Conservation (phyloP, 169 alveolate species). For the Plasmodium malariae region DNA sequence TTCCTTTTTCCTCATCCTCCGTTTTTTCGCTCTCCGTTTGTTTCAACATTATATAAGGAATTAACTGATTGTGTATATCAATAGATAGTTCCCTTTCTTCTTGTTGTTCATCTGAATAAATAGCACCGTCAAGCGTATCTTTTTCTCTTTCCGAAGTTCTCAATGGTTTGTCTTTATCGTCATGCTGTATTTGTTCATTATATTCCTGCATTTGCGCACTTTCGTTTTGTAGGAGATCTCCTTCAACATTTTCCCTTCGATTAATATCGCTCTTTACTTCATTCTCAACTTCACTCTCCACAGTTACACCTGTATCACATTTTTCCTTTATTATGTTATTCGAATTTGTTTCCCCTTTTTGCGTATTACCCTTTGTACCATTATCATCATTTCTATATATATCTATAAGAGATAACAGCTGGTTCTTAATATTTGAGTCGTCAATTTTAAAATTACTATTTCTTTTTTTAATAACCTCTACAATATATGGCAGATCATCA, state of each 20-base stretch:
- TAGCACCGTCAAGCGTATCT: not conserved
- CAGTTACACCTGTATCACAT: not conserved
- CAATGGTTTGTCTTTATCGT: not conserved
- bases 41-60: conserved; percentile 66
- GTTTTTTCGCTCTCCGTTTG: conserved; percentile 18
- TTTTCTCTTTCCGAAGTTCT: not conserved
- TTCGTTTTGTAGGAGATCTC: too few species aligned
- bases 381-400: conserved; percentile 38
- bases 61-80: conserved; percentile 50
- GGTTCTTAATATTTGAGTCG: conserved; percentile 71
- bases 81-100: conserved; percentile 40
- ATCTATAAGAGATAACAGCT: conserved; percentile 55
- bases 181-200: not conserved
- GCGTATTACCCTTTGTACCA: not conserved
- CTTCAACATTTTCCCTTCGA: not conserved
- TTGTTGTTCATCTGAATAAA: not conserved
- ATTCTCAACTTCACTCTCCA: not conserved
- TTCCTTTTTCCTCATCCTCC: conserved; percentile 26
- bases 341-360: not conserved
- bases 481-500: conserved; percentile 23
- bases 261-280: not conserved
- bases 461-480: conserved; percentile 45
- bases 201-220: too few species aligned
- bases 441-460: conserved; percentile 23
- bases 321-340: not conserved